Evolutionary conservation across 2,329 filamentous ascomycete genomes (phyloP).

Genomic region (Biscogniauxia sp.): DNA sequence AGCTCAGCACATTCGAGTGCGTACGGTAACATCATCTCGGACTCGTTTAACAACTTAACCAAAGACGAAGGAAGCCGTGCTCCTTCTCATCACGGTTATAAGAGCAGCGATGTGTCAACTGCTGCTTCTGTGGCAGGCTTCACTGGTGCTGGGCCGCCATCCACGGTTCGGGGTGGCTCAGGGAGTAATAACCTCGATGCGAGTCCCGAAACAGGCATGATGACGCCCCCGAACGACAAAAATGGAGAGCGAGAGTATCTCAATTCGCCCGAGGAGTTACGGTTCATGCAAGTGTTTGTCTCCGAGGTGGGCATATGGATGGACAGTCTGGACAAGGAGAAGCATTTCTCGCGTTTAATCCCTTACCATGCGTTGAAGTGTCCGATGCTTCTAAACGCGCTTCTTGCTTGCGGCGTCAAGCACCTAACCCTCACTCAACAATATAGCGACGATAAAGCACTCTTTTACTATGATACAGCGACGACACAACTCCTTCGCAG

Average conservation of each 20-base stretch:
- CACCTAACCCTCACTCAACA: constrained; percentile 67
- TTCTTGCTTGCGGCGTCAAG: constrained; percentile 83
- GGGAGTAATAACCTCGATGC: constrained; percentile 34
- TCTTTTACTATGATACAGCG: constrained; percentile 82
- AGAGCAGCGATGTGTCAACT: constrained; percentile 38
- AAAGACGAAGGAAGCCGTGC: constrained; percentile 27
- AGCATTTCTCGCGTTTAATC: constrained; percentile 83
- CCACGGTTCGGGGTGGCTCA: constrained; percentile 27
- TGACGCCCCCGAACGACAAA: constrained; percentile 41
- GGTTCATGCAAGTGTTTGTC: constrained; percentile 91
- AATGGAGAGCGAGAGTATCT: constrained; percentile 58
- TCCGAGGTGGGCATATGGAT: constrained; percentile 92
- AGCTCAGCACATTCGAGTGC: constrained; percentile 23
- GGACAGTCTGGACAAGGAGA: constrained; percentile 82
- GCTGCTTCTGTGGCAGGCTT: constrained; percentile 38
- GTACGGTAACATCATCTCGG: constrained; percentile 23
- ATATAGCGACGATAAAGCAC: constrained; percentile 73
- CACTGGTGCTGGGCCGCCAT: constrained; percentile 34
- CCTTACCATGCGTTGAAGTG: constrained; percentile 79
- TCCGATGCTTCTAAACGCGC: constrained; percentile 84
- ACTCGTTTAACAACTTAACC: constrained; percentile 19
- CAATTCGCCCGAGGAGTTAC: constrained; percentile 71
- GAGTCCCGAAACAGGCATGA: constrained; percentile 34
- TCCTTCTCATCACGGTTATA: constrained; percentile 27
- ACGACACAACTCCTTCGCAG: constrained; percentile 73